These are phyloP conservation scores for Wallacemonas sp. DNA, from an alignment of 208 protist species.

Conservation along the genomic window DNA sequence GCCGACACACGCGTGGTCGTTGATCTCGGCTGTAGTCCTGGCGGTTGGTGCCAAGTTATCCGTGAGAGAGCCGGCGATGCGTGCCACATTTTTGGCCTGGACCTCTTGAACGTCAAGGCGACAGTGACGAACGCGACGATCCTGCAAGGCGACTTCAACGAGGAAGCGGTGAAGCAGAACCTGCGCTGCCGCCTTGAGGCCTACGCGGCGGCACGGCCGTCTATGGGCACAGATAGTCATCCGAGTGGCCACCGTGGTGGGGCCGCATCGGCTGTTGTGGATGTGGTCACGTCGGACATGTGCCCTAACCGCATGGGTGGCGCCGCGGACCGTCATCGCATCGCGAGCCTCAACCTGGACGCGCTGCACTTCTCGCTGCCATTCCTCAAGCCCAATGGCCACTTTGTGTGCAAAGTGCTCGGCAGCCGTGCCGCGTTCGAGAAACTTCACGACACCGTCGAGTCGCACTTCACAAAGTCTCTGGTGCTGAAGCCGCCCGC, in stretches of 20 bases:
- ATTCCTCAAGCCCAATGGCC: constrained; percentile 52
- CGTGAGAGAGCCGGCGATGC: constrained; percentile 55
- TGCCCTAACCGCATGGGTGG: constrained; percentile 80
- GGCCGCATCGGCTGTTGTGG: constrained; percentile 23
- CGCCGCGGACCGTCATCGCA: constrained; percentile 65
- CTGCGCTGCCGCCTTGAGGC: constrained; percentile 31
- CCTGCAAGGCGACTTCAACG: constrained; percentile 79
- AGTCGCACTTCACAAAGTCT: constrained; percentile 43
- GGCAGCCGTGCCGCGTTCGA: constrained; percentile 49
- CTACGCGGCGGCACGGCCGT: background rate
- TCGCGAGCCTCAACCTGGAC: constrained; percentile 44
- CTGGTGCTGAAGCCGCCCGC: constrained; percentile 66
- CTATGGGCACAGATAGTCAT: background rate
- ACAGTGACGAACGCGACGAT: constrained; percentile 59
- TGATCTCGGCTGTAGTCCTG: constrained; percentile 85
- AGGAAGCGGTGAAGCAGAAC: constrained; percentile 30
- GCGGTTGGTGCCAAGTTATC: constrained; percentile 83
- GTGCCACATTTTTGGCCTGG: constrained; percentile 77
- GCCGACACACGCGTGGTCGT: constrained; percentile 51
- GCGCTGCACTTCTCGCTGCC: constrained; percentile 50
- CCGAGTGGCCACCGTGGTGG: background rate
- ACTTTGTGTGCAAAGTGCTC: constrained; percentile 85
- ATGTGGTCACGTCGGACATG: constrained; percentile 86
- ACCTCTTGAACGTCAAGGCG: constrained; percentile 55
- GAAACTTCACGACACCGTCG: constrained; percentile 36